phyloP scores from a whole-genome alignment of 164 flowering plant genomes.

The Cinnamomum micranthum region DNA sequence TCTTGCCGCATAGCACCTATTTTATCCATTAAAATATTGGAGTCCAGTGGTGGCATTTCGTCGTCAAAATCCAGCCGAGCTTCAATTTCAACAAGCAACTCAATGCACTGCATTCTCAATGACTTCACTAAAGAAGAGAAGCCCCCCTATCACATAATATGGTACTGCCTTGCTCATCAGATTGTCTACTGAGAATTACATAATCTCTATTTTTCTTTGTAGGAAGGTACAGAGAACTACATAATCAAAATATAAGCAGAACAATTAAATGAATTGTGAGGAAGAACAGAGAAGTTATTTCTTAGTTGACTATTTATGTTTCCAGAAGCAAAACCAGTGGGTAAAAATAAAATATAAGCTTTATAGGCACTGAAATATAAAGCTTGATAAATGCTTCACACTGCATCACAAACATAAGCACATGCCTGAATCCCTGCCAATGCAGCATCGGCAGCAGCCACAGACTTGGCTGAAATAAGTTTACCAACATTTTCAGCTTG shows the following conservation, averaged over 20 bases:
- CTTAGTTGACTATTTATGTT: neutral
- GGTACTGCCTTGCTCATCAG: neutral
- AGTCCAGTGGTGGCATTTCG: conserved; percentile 90
- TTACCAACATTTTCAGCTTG: conserved; percentile 92
- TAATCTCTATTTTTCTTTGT: neutral
- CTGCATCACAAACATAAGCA: neutral
- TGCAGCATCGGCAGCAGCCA: conserved; percentile 92
- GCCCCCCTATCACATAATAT: conserved; percentile 62
- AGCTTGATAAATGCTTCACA: neutral
- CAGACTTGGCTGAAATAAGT: conserved; percentile 75
- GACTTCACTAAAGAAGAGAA: conserved; percentile 81
- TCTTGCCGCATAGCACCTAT: conserved; percentile 57
- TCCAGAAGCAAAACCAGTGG: neutral
- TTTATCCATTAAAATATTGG: conserved; percentile 34
- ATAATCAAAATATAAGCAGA: conserved; percentile 8
- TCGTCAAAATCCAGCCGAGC: conserved; percentile 98
- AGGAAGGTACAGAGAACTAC: neutral
- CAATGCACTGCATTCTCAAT: conserved; percentile 69
- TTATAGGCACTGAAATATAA: neutral
- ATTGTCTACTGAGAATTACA: neutral
- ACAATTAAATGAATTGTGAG: neutral
- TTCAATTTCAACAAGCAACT: conserved; percentile 89
- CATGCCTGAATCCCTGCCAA: conserved; percentile 87
- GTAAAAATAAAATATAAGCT: neutral
- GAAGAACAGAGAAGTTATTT: neutral